These are phyloP conservation scores for Geum urbanum DNA, from an alignment of 306 rosid species.

Conservation along the genomic window DNA sequence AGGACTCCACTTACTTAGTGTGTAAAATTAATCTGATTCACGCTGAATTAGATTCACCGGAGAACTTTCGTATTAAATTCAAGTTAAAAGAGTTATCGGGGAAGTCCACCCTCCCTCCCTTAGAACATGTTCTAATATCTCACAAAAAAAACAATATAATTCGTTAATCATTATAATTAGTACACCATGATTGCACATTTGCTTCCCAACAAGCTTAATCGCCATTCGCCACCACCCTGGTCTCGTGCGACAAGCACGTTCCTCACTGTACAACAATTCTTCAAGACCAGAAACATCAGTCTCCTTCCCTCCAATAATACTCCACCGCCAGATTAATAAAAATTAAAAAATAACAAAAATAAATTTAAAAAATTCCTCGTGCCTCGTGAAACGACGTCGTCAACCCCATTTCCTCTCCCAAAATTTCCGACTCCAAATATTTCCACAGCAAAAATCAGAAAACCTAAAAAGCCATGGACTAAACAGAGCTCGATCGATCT, in stretches of 20 bases:
- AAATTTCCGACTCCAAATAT: not conserved
- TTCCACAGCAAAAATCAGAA: not conserved
- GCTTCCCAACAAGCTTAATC: too few relatives aligned
- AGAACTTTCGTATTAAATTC: too few relatives aligned
- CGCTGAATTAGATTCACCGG: too few relatives aligned
- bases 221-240: not conserved
- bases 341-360: not conserved
- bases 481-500: not conserved
- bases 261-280: not conserved
- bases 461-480: not conserved
- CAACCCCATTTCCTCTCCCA: not conserved
- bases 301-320: not conserved
- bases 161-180: not conserved
- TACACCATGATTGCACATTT: too few relatives aligned
- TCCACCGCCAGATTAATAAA: not conserved
- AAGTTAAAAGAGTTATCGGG: too few relatives aligned
- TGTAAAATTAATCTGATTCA: too few relatives aligned
- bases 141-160: not conserved
- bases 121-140: not conserved
- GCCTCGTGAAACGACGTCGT: not conserved
- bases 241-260: constrained; percentile 2
- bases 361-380: not conserved
- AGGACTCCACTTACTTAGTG: too few relatives aligned
- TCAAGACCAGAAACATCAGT: not conserved
- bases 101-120: too few relatives aligned